These are phyloP conservation scores for Pythium phragmitis DNA, from an alignment of 352 stramenopile genomes.

Conservation along the genomic window DNA sequence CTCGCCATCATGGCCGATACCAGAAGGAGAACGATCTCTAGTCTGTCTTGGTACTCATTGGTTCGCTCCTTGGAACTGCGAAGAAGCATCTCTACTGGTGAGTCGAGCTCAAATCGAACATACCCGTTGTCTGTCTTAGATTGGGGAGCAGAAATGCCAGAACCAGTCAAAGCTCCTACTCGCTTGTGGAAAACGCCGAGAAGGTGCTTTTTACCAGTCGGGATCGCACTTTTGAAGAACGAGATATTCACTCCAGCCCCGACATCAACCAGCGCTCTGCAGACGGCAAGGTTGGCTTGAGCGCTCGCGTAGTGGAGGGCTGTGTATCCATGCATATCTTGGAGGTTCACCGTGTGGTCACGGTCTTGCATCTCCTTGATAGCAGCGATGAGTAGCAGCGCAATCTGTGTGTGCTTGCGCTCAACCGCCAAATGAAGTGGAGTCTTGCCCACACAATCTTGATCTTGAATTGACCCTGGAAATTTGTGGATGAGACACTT, in stretches of 20 bases:
- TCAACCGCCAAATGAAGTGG: slow-evolving; percentile 50
- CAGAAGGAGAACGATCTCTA: slow-evolving; percentile 24
- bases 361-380: slow-evolving; percentile 23
- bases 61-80: slow-evolving; percentile 17
- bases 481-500: slow-evolving; percentile 49
- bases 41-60: slow-evolving; percentile 8
- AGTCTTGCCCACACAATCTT: slow-evolving; percentile 45
- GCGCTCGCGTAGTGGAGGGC: slow-evolving; percentile 56
- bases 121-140: background rate
- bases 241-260: slow-evolving; percentile 35
- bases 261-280: slow-evolving; percentile 32
- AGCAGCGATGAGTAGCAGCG: slow-evolving; percentile 30
- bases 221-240: slow-evolving; percentile 28
- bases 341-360: slow-evolving; percentile 29
- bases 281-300: slow-evolving; percentile 31
- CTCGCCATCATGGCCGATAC: background rate
- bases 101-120: slow-evolving; percentile 28
- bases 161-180: slow-evolving; percentile 7
- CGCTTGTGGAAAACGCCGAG: slow-evolving; percentile 40
- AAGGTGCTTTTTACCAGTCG: slow-evolving; percentile 19
- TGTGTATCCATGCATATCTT: slow-evolving; percentile 57
- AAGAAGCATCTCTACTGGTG: slow-evolving; percentile 30
- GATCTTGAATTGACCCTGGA: slow-evolving; percentile 30
- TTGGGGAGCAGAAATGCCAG: background rate
- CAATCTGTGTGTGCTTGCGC: slow-evolving; percentile 35